These are phyloP conservation scores for Breynia disticha DNA, from an alignment of 441 rosid genomes.

Conservation along the genomic window DNA sequence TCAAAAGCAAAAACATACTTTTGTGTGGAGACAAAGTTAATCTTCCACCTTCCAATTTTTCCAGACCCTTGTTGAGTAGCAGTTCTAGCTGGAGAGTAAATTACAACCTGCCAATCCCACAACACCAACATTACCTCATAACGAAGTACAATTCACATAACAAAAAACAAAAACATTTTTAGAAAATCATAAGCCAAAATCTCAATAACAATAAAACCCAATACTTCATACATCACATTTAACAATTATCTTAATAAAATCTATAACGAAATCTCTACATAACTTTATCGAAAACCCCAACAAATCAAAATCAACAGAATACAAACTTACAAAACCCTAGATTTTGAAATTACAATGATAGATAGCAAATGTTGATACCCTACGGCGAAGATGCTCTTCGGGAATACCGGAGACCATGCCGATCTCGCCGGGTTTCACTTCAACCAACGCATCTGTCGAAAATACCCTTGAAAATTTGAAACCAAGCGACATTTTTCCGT, in stretches of 20 bases:
- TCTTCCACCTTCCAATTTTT: conserved; percentile 87
- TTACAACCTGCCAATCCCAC: conserved; percentile 49
- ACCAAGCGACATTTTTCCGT: conserved; percentile 28
- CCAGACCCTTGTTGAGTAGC: conserved; percentile 98
- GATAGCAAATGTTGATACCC: conserved; percentile 29
- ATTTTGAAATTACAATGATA: no score
- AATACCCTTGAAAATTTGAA: conserved; percentile 40
- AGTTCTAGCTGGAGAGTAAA: conserved; percentile 89
- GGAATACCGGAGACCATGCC: conserved; percentile 94
- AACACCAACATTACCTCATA: background rate
- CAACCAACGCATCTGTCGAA: conserved; percentile 62
- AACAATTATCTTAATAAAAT: background rate
- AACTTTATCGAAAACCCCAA: background rate
- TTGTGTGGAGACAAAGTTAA: conserved; percentile 78
- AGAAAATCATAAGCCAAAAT: no score
- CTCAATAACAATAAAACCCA: no score
- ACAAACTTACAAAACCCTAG: background rate
- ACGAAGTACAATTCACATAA: background rate
- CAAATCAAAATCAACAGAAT: background rate
- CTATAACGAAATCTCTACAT: background rate
- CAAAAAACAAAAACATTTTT: no score
- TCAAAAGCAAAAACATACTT: conserved; percentile 36
- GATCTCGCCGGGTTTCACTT: conserved; percentile 71
- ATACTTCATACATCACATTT: background rate
- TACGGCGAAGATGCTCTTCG: conserved; percentile 65